Evolutionary conservation across 306 rosid species (phyloP), one percentile per base, ranked within the genome.

Genomic region (Medicago ruthenica): DNA sequence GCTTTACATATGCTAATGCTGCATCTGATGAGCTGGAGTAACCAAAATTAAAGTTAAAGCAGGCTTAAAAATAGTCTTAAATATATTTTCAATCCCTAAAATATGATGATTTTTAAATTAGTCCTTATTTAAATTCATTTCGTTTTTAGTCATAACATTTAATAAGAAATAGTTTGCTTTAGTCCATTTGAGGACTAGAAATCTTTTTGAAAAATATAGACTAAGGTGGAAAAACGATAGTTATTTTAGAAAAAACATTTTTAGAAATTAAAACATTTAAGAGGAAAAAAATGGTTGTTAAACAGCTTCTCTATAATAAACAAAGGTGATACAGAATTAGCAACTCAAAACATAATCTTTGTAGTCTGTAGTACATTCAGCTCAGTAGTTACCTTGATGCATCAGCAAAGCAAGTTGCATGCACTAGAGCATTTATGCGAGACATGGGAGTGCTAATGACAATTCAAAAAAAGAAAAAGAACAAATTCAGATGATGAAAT

Each of bases 381-480:
- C 67, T 41, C 55, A 60, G 76, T 69, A 75, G 74, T 73, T 92
- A 95, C 97, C 98, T 95, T 77, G 96, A 88, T 51, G 91, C 86
- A 82, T 95, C 98, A 73, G 96, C 89, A 89, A 90, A 95, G 83
- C 97, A 92, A 57, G 97, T 92, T 75, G 97, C 95, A 84, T 95
- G 92, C 76, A 92, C 88, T 65, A 92, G 81, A 0, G 90, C 96
- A 85, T 95, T 90, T 79, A 90, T 85, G 80, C 90, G 93, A 18
- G 96, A 83, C 61, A 92, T 96, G 6, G 96, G 93, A 66, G 97
- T 62, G 68, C 98, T 95, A 76, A 70, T 27, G 71, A 65, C 75
- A 81, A 27, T 70, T 27, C 21, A 11, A 27, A 59, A 21, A 69
- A 67, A 15, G 15, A 3, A 22, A 9, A 51, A 45, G 34, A 51